These are phyloP conservation scores for Xylaria sp. DNA, from an alignment of 2,329 filamentous ascomycete species.

Conservation along the genomic window DNA sequence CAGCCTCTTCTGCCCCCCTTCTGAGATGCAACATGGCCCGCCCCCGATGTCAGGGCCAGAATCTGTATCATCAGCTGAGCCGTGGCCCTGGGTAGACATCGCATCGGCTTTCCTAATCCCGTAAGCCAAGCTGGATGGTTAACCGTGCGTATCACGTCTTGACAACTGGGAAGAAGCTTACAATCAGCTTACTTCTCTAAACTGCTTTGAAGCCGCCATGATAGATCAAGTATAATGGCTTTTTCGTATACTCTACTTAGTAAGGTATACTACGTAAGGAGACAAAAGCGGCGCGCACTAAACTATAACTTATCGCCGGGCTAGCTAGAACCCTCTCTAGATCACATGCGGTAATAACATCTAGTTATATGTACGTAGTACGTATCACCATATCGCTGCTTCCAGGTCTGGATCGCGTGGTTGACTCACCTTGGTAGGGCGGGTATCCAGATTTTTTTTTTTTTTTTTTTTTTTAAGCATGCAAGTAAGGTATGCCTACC, in stretches of 20 bases:
- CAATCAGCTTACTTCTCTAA: background rate
- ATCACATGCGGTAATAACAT: background rate
- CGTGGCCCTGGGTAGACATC: constrained; percentile 15
- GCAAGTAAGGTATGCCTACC: no score
- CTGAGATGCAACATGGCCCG: background rate
- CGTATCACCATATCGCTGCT: background rate
- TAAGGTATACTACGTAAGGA: no score
- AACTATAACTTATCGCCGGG: background rate
- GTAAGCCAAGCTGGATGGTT: constrained; percentile 2
- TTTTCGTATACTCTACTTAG: no score
- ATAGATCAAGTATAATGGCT: background rate
- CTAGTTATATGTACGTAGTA: background rate
- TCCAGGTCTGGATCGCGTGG: background rate
- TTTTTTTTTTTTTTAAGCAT: no score
- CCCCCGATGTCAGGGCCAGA: background rate
- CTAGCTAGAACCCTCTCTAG: background rate
- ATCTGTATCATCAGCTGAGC: constrained; percentile 1
- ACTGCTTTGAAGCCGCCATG: background rate
- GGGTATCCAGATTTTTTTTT: no score
- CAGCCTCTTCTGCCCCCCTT: background rate
- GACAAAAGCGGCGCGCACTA: background rate
- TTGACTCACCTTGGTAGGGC: background rate
- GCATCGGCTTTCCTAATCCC: constrained; percentile 21
- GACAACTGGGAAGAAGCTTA: background rate
- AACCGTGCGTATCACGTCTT: background rate